Conservation (phyloP, 768 basidiomycete genomes). For the Collybia mongolica region DNA sequence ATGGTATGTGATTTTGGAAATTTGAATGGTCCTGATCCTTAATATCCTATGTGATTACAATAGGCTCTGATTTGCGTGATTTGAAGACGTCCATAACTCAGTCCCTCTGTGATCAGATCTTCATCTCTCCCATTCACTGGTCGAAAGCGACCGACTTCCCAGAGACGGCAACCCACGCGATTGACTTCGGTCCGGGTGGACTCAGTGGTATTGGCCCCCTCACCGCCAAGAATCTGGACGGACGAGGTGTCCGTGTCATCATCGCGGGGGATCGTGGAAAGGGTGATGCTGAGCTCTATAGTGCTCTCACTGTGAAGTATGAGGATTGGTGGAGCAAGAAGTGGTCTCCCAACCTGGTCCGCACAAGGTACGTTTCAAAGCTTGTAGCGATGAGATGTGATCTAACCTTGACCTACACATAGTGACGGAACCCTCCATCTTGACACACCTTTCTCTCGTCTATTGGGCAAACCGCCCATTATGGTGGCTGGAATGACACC, state of each 20-base stretch:
- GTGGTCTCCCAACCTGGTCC: slow-evolving; percentile 81
- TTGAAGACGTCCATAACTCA: slow-evolving; percentile 73
- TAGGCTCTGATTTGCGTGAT: slow-evolving; percentile 84
- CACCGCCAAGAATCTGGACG: slow-evolving; percentile 88
- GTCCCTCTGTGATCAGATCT: slow-evolving; percentile 92
- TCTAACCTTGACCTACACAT: slow-evolving; percentile 10
- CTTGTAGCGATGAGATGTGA: background rate
- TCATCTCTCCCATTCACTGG: slow-evolving; percentile 93
- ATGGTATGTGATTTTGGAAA: slow-evolving; percentile 55
- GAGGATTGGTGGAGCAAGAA: slow-evolving; percentile 94
- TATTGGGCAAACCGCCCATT: slow-evolving; percentile 94
- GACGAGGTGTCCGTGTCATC: slow-evolving; percentile 88
- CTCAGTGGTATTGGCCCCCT: slow-evolving; percentile 90
- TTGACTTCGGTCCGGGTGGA: slow-evolving; percentile 97
- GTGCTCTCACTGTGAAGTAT: slow-evolving; percentile 57
- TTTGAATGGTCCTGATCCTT: slow-evolving; percentile 2
- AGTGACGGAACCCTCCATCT: slow-evolving; percentile 92
- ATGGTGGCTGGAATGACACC: slow-evolving; percentile 99
- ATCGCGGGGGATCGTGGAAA: slow-evolving; percentile 90
- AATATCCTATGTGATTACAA: slow-evolving; percentile 15
- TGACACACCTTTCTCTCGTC: slow-evolving; percentile 95
- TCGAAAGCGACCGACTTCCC: slow-evolving; percentile 87
- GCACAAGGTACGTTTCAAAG: slow-evolving; percentile 69
- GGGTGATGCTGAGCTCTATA: slow-evolving; percentile 85
- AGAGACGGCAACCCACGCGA: slow-evolving; percentile 84